These are phyloP conservation scores for Neurospora sp. DNA, from an alignment of 495 filamentous ascomycete species.

Conservation along the genomic window DNA sequence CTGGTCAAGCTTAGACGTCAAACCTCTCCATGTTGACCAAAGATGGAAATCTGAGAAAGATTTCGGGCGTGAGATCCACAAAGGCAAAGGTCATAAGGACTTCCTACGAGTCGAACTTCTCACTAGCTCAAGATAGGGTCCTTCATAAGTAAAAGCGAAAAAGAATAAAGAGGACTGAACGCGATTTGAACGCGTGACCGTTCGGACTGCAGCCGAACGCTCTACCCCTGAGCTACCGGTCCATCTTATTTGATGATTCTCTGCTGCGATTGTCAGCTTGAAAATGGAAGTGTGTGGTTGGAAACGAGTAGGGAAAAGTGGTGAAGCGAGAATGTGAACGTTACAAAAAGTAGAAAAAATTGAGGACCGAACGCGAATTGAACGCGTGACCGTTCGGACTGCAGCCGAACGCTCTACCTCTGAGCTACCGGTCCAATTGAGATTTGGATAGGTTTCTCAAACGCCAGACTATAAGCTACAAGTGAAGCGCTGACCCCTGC, in stretches of 20 bases:
- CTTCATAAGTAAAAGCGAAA: neutral
- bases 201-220: neutral
- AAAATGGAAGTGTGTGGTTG: neutral
- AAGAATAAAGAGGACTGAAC: neutral
- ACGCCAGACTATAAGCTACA: neutral
- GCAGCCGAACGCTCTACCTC: neutral
- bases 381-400: neutral
- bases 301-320: neutral
- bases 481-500: neutral
- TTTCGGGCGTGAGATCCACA: too few species aligned
- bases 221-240: neutral
- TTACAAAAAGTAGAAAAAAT: too few species aligned
- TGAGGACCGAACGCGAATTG: neutral
- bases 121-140: too few species aligned
- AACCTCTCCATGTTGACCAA: too few species aligned
- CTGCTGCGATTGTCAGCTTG: neutral
- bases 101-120: too few species aligned
- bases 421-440: neutral
- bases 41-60: too few species aligned
- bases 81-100: too few species aligned
- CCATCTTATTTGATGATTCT: neutral
- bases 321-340: too few species aligned
- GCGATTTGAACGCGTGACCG: neutral
- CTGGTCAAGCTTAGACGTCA: too few species aligned
- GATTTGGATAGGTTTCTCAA: accelerated